Conservation (phyloP, 163 green algal genomes). For the Trebouxiophyceae sp. region DNA sequence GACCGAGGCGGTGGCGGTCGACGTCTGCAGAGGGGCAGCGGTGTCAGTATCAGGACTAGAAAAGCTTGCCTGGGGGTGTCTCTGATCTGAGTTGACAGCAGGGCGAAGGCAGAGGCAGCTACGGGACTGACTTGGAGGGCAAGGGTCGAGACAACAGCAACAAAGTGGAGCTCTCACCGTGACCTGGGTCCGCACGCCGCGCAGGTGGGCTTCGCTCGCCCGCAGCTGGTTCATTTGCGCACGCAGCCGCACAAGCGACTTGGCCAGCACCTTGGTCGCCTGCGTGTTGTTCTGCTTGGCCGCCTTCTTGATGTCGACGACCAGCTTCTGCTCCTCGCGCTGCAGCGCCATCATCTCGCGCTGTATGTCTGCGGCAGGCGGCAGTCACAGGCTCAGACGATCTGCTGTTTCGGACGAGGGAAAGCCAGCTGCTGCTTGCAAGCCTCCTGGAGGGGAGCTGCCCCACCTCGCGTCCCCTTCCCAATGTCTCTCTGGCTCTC, state of each 20-base stretch:
- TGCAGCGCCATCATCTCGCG: conserved; percentile 54
- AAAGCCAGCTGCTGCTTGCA: background rate
- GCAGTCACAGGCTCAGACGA: background rate
- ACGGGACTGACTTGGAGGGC: too few species aligned
- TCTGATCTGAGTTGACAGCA: too few species aligned
- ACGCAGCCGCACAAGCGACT: conserved; percentile 70
- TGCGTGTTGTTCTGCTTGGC: conserved; percentile 59
- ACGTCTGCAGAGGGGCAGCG: conserved; percentile 67
- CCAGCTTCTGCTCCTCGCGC: conserved; percentile 72
- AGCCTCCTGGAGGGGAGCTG: background rate
- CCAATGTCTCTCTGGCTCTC: conserved; percentile 45
- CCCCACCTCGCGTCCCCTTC: conserved; percentile 39
- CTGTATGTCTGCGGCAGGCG: conserved; percentile 56
- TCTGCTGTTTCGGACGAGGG: background rate
- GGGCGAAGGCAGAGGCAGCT: too few species aligned
- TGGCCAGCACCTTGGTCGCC: conserved; percentile 57
- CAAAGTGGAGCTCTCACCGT: conserved; percentile 54
- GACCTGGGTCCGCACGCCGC: conserved; percentile 59
- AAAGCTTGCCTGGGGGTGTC: too few species aligned
- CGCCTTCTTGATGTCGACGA: conserved; percentile 44
- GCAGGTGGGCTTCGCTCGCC: conserved; percentile 57
- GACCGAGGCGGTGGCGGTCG: conserved; percentile 49
- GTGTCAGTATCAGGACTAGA: too few species aligned
- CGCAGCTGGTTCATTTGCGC: conserved; percentile 66
- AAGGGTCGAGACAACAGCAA: too few species aligned